Conservation (phyloP, 225 moss, liverwort and hornwort genomes). For the Physcomitrellopsis africana region DNA sequence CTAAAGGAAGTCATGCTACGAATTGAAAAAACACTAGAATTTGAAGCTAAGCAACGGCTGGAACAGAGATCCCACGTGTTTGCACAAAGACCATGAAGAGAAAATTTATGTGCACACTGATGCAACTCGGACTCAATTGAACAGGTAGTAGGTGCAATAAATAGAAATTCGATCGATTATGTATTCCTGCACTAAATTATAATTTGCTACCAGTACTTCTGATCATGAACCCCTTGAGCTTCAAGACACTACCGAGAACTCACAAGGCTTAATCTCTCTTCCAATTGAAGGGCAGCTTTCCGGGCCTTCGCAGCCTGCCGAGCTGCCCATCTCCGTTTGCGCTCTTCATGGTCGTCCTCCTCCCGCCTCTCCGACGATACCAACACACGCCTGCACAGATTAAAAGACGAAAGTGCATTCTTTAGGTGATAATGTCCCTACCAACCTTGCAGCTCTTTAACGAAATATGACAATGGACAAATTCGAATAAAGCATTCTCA, state of each 20-base stretch:
- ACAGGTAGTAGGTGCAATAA: background rate
- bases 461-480: constrained; percentile 5
- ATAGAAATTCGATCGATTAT: background rate
- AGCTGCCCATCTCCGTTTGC: constrained; percentile 49
- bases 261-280: constrained; percentile 75
- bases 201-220: background rate
- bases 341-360: constrained; percentile 65
- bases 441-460: background rate
- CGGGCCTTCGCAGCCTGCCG: constrained; percentile 44
- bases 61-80: too few species aligned
- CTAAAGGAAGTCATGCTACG: background rate
- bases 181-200: background rate
- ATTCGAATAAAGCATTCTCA: background rate
- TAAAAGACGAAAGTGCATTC: constrained; percentile 15
- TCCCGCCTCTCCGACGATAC: constrained; percentile 54
- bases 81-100: constrained; percentile 1
- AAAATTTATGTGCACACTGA: background rate
- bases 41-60: background rate
- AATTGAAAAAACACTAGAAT: constrained; percentile 17
- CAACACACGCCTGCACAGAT: constrained; percentile 43
- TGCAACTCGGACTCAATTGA: background rate
- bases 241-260: constrained; percentile 35
- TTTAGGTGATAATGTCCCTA: background rate
- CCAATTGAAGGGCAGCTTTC: constrained; percentile 48
- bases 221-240: background rate